phyloP scores from a whole-genome alignment of 1,139 yeast genomes.

The Blastobotrys apis region DNA sequence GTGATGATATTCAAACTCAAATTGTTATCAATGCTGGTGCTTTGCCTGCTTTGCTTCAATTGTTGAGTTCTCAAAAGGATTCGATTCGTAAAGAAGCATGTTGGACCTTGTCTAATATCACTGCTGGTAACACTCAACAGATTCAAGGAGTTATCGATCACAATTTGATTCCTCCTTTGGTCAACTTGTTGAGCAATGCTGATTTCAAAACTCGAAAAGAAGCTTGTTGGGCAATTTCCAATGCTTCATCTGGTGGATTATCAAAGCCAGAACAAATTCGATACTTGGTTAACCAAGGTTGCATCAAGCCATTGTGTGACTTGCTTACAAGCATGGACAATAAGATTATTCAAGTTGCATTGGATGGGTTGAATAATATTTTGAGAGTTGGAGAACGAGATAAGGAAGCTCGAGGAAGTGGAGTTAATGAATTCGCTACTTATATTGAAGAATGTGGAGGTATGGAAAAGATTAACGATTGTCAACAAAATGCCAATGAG shows the following conservation, averaged over 20 bases:
- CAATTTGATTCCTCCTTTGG: conserved; percentile 88
- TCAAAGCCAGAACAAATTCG: conserved; percentile 89
- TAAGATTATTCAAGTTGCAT: conserved; percentile 88
- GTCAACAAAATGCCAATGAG: conserved; percentile 89
- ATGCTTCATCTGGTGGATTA: conserved; percentile 94
- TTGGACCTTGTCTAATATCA: conserved; percentile 97
- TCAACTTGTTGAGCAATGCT: conserved; percentile 72
- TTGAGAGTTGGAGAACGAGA: conserved; percentile 92
- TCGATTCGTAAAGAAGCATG: conserved; percentile 95
- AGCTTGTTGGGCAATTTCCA: conserved; percentile 99
- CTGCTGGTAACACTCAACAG: conserved; percentile 95
- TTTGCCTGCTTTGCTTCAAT: conserved; percentile 73
- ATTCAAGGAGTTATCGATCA: conserved; percentile 95
- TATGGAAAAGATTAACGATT: conserved; percentile 90
- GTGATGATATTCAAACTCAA: conserved; percentile 93
- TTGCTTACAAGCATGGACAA: conserved; percentile 81
- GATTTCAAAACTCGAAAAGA: conserved; percentile 96
- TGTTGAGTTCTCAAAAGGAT: conserved; percentile 82
- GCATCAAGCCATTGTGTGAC: conserved; percentile 96
- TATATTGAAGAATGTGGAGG: conserved; percentile 98
- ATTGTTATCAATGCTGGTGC: conserved; percentile 92
- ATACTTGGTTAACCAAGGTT: conserved; percentile 89
- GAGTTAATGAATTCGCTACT: conserved; percentile 80
- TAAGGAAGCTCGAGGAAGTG: conserved; percentile 66
- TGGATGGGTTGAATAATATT: conserved; percentile 92